These are phyloP conservation scores for Beverwykella pulmonaria DNA, from an alignment of 495 filamentous ascomycete genomes.

Conservation along the genomic window DNA sequence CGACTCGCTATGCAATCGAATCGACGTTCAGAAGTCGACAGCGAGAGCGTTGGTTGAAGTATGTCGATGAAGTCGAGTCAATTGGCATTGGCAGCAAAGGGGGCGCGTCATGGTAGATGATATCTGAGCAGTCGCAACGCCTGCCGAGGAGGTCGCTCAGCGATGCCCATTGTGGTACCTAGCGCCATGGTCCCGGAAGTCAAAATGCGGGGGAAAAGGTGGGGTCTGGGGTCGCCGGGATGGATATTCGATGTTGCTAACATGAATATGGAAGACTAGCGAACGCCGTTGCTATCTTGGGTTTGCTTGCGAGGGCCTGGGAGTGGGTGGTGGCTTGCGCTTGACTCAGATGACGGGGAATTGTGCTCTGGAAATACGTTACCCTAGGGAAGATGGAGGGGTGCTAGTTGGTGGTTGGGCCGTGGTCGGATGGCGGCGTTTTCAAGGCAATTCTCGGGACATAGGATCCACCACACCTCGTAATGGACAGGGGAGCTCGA, in stretches of 20 bases:
- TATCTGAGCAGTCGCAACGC: background rate
- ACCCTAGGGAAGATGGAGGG: background rate
- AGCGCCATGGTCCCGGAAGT: slow-evolving; percentile 6
- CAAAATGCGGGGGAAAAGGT: slow-evolving; percentile 27
- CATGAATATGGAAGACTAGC: background rate
- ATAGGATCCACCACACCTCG: background rate
- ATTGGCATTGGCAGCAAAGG: slow-evolving; percentile 1
- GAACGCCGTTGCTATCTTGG: background rate
- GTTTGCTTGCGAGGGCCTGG: background rate
- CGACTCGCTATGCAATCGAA: background rate
- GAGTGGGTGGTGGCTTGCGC: background rate
- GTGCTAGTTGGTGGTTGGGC: background rate
- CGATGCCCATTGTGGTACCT: background rate
- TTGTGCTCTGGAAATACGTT: background rate
- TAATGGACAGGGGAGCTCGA: background rate
- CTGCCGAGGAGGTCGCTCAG: slow-evolving; percentile 13
- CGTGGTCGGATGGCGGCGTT: slow-evolving; percentile 3
- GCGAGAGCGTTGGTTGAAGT: background rate
- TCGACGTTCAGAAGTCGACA: background rate
- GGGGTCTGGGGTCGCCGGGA: slow-evolving; percentile 23
- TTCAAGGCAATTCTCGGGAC: slow-evolving; percentile 9
- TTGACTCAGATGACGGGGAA: slow-evolving; percentile 8
- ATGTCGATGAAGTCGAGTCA: slow-evolving; percentile 17
- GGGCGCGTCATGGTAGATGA: background rate
- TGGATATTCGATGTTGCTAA: background rate